Evolutionary conservation across 2,329 filamentous ascomycete species (phyloP), one percentile per base, ranked within the genome.

Genomic region (Cadophora sp.): DNA sequence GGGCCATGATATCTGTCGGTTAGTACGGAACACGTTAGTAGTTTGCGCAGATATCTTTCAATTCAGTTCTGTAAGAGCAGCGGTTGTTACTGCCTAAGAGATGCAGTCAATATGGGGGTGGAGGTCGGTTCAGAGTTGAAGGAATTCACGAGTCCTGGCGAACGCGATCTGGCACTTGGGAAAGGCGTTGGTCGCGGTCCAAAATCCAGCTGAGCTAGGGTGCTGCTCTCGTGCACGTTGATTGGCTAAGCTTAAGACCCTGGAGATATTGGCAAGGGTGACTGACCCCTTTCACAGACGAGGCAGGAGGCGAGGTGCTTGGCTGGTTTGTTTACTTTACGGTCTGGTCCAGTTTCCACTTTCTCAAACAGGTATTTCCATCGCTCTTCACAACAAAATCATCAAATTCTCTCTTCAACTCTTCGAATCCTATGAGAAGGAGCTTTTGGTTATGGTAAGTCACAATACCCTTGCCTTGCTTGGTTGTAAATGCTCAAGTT

Each of bases 1-100:
- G 74, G 51, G 76, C 76, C 77, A 78, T 78, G 31, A 40, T 65
- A 51, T 48, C 51, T 71, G 62, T 48, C 27, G 4, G 59, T 74
- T 70, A 70, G 67, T 71, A 62, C 19, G 46, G 34, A 46, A 27
- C 65, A 40, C 40, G 46, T 73, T 66, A 73, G 71, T 69, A 40
- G 16, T 29, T 48, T 58, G 59, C 55, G 29, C 51, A 58, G 16
- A 22, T 64, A n/a, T 56, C 48, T 51, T 19, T 22, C 7, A 22
- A 27, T 40, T 29, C 50, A 11, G n/a, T 63, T 50, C 61, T 53
- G 29, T 63, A 3, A 31, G 22, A 8, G 27, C 61, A 50, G 61
- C n/a, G 46, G 46, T 29, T 31, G 61, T 5, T 29, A 7, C 24
- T 31, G 26, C 22, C 24, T 24, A 12, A 29, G 24, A 48, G 16